Conservation (phyloP, 2,329 filamentous ascomycete species). For the Fonsecaea monophora region DNA sequence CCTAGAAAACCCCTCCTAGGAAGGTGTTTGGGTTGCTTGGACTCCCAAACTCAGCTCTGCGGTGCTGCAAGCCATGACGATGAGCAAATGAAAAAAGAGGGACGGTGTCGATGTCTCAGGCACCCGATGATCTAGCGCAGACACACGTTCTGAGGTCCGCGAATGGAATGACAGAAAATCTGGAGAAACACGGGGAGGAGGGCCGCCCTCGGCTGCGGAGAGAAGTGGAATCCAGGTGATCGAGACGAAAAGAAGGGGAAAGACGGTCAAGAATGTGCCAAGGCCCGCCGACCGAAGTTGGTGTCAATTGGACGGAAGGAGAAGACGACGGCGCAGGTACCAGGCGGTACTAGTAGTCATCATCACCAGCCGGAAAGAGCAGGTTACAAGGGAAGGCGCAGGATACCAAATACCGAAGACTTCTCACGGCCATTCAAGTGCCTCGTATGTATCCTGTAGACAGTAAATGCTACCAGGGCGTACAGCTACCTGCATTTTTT, state of each 20-base stretch:
- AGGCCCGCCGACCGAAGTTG: background rate
- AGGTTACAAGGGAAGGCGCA: background rate
- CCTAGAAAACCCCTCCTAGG: constrained; percentile 2
- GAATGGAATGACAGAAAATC: background rate
- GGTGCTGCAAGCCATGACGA: constrained; percentile 9
- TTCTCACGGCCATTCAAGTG: too few relatives aligned
- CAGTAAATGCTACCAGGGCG: too few relatives aligned
- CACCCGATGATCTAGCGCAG: constrained; percentile 6
- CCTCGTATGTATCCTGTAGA: too few relatives aligned
- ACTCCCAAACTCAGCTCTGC: constrained; percentile 7
- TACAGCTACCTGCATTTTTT: too few relatives aligned
- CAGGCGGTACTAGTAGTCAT: background rate
- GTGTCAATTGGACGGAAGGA: background rate
- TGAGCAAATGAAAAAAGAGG: background rate
- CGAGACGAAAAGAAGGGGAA: background rate
- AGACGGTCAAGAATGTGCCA: background rate
- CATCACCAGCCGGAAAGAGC: background rate
- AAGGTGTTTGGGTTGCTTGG: constrained; percentile 12
- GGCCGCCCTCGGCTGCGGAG: background rate
- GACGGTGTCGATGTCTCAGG: constrained; percentile 24
- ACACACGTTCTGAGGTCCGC: background rate
- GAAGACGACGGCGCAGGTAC: background rate
- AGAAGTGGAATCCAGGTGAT: background rate
- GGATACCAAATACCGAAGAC: too few relatives aligned
- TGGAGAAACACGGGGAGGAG: background rate